Conservation (phyloP, 176 grass and related monocot species). For the Rhynchospora tenuis region DNA sequence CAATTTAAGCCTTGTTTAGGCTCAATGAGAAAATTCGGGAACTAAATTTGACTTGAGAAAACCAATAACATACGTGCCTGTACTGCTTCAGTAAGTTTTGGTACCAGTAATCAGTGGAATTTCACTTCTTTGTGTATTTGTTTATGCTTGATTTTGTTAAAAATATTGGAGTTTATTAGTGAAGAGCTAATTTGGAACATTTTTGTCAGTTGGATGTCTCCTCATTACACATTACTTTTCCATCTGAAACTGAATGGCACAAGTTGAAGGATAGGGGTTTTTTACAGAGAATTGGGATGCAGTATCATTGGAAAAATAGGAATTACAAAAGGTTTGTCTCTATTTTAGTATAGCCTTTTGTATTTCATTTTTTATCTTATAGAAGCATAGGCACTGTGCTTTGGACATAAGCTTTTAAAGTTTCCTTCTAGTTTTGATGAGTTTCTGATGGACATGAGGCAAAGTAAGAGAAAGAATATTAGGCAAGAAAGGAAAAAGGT, state of each 20-base stretch:
- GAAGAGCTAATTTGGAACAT: not conserved
- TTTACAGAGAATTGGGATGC: conserved; percentile 79
- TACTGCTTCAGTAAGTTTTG: not conserved
- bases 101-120: not conserved
- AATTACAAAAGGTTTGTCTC: conserved; percentile 70
- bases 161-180: not conserved
- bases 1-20: not conserved
- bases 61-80: not conserved
- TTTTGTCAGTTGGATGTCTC: conserved; percentile 66
- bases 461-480: conserved; percentile 85
- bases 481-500: conserved; percentile 97
- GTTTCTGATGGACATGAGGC: conserved; percentile 97
- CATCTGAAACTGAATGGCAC: conserved; percentile 77
- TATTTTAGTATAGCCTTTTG: not conserved
- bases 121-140: not conserved
- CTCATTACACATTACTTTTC: conserved; percentile 93
- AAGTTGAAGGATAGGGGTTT: conserved; percentile 70
- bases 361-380: not conserved
- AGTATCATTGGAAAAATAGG: conserved; percentile 95
- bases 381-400: not conserved
- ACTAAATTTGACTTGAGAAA: not conserved
- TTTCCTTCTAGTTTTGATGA: conserved; percentile 73
- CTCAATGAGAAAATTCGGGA: not conserved
- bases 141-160: not conserved
- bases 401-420: conserved; percentile 15